Conservation (phyloP, 2,329 filamentous ascomycete species). For the Fusarium foetens region DNA sequence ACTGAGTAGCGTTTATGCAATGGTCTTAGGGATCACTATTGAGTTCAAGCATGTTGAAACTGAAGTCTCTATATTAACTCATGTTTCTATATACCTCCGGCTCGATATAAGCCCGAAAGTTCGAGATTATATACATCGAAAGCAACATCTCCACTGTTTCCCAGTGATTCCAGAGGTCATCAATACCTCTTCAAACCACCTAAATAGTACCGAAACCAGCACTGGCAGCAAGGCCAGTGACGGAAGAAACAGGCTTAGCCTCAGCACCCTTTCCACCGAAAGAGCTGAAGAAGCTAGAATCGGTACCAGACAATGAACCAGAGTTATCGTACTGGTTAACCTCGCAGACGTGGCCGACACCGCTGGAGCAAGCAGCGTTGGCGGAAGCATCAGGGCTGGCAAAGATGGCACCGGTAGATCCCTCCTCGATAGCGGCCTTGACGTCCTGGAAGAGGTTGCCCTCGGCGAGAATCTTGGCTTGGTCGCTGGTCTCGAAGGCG, state of each 20-base stretch:
- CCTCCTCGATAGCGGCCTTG: constrained; percentile 51
- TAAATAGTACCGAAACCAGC: constrained; percentile 60
- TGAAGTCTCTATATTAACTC: constrained; percentile 1
- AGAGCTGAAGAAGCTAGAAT: constrained; percentile 59
- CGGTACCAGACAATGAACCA: constrained; percentile 52
- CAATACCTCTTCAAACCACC: not conserved
- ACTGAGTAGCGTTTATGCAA: accelerated
- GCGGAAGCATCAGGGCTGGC: constrained; percentile 45
- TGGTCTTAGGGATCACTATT: no score
- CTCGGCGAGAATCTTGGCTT: constrained; percentile 60
- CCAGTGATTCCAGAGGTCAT: not conserved
- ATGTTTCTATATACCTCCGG: constrained; percentile 2
- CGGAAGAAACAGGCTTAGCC: constrained; percentile 49
- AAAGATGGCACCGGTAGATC: constrained; percentile 48
- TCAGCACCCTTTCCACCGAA: constrained; percentile 64
- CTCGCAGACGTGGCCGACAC: constrained; percentile 61
- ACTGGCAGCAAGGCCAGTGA: constrained; percentile 50
- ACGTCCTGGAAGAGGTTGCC: constrained; percentile 69
- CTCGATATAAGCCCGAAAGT: not conserved
- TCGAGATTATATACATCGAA: constrained; percentile 16
- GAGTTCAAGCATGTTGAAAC: not conserved
- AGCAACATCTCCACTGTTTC: not conserved
- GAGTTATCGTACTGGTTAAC: constrained; percentile 59
- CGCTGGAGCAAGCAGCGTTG: constrained; percentile 55
- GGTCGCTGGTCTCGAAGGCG: constrained; percentile 63